Conservation (phyloP, 108 stramenopile species). For the Cylindrotheca closterium region DNA sequence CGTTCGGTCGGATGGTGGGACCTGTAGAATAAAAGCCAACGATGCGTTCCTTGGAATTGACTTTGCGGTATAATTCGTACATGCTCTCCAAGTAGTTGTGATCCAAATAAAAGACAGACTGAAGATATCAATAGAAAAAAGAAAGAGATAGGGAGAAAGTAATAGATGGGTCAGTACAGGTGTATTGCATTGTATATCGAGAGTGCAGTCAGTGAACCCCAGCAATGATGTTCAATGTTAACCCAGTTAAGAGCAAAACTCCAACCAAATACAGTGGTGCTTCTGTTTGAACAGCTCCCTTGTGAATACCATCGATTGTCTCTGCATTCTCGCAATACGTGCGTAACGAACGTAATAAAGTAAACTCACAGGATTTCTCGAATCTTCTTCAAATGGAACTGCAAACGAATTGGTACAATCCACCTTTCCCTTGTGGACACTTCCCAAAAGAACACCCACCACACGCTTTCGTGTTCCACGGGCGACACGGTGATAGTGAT, state of each 20-base stretch:
- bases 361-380: slow-evolving; percentile 76
- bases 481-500: slow-evolving; percentile 98
- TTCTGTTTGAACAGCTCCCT: no score
- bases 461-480: slow-evolving; percentile 95
- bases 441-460: slow-evolving; percentile 95
- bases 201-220: no score
- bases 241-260: no score
- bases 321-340: no score
- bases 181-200: no score
- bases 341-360: no score
- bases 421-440: slow-evolving; percentile 66
- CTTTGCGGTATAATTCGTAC: slow-evolving; percentile 80
- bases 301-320: no score
- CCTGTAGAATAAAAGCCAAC: slow-evolving; percentile 96
- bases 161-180: no score
- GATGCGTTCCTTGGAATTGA: slow-evolving; percentile 90
- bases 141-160: slow-evolving; percentile 2
- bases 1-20: slow-evolving; percentile 88
- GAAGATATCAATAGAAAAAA: no score
- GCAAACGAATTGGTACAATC: slow-evolving; percentile 94
- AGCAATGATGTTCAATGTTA: no score
- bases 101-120: slow-evolving; percentile 94
- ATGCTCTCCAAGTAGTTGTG: slow-evolving; percentile 97
- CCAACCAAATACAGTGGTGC: background rate
- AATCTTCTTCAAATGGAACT: slow-evolving; percentile 99